Evolutionary conservation across 202 grass and related monocot genomes (phyloP), one percentile per base, ranked within the genome.

Genomic region (Dendrocalamus latiflorus): DNA sequence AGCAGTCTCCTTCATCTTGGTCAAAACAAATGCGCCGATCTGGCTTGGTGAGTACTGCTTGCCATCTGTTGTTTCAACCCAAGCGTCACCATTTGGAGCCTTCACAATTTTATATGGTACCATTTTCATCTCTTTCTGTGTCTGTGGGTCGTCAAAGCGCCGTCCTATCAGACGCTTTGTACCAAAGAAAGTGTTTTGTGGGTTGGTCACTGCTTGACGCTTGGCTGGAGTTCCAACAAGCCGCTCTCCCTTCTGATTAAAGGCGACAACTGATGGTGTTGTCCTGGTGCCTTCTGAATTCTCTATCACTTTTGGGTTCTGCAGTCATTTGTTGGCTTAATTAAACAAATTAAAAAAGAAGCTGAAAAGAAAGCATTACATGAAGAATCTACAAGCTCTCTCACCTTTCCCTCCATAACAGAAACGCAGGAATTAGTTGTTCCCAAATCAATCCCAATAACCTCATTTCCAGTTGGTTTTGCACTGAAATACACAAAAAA

Each of bases 11-110:
- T 85, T 93, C 93, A 95, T 95, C 78, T 95, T 95, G 59, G 83
- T 97, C 80, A 97, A 76, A 70, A 94, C 78, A 87, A 97, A 97
- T 41, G 94, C 94, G 80, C 92, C 94, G 21, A 97, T 87, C 83
- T 97, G 92, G 33, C 91, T 94, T 1, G 94, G 92, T 17, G 92
- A 94, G 74, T 91, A 97, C 63, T 94, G 90, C 24, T 94, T 90
- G 28, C 90, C 90, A 72, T 91, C 89, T 53, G 85, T 89, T 82
- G 89, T 88, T 87, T 97, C 94, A 84, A 91, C 88, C 94, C 94
- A 97, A 44, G 94, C 94, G 33, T 97, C 95, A 24, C 95, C 95
- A 86, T 94, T 97, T 22, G 92, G 84, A 67, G 88, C 94, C 81
- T 84, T 92, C 33, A 94, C 91, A 18, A 97, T 97, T 80, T 94